These are phyloP conservation scores for Sapria himalayana DNA, from an alignment of 345 rosid genomes.

Conservation along the genomic window DNA sequence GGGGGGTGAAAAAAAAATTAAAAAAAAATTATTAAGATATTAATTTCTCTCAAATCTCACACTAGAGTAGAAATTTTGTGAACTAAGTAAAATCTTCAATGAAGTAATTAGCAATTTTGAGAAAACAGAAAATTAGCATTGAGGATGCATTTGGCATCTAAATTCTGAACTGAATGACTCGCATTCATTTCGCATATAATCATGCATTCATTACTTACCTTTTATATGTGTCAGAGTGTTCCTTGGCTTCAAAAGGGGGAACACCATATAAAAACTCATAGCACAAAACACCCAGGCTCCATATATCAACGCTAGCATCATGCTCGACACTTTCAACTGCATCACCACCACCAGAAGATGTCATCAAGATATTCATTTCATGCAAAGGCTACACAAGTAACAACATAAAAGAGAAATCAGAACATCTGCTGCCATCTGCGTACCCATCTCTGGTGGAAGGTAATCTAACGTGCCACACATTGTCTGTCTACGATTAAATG, in stretches of 20 bases:
- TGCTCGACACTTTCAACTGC: slow-evolving; percentile 93
- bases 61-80: too few relatives aligned
- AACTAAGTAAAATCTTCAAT: too few relatives aligned
- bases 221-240: slow-evolving; percentile 83
- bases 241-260: slow-evolving; percentile 85
- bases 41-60: too few relatives aligned
- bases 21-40: too few relatives aligned
- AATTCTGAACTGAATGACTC: too few relatives aligned
- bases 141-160: too few relatives aligned
- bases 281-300: slow-evolving; percentile 96
- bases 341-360: too few relatives aligned
- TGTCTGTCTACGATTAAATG: slow-evolving; percentile 85
- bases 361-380: background rate
- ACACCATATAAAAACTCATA: slow-evolving; percentile 81
- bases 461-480: slow-evolving; percentile 98
- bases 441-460: slow-evolving; percentile 99
- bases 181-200: too few relatives aligned
- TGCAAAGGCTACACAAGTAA: background rate
- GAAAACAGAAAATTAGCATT: too few relatives aligned
- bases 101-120: too few relatives aligned
- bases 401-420: background rate
- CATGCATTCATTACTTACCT: slow-evolving; percentile 46
- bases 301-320: slow-evolving; percentile 84
- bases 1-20: too few relatives aligned
- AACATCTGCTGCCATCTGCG: slow-evolving; percentile 7